These are phyloP conservation scores for Vitis hybrid DNA, from an alignment of 177 flowering plant genomes.

Conservation along the genomic window DNA sequence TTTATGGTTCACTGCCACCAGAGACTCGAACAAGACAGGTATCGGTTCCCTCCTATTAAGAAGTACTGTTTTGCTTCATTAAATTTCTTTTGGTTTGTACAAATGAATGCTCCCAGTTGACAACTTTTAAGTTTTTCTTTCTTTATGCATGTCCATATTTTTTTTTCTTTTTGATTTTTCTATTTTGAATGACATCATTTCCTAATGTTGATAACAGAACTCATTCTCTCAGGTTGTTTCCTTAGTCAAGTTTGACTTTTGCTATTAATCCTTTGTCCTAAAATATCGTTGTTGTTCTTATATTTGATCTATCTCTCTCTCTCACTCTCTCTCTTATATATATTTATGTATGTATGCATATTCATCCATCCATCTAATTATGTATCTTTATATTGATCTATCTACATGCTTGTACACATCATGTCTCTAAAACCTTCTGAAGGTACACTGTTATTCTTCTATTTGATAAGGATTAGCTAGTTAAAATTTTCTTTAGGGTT, in stretches of 20 bases:
- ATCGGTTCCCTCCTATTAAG: conserved; percentile 15
- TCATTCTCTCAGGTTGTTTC: too few relatives aligned
- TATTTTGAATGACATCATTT: not conserved
- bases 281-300: too few relatives aligned
- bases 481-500: conserved; percentile 41
- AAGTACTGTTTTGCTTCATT: not conserved
- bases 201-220: too few relatives aligned
- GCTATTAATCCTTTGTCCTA: too few relatives aligned
- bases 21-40: conserved; percentile 97
- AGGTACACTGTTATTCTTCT: not conserved
- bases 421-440: not conserved
- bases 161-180: not conserved
- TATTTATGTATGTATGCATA: too few relatives aligned
- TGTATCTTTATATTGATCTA: not conserved
- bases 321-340: too few relatives aligned
- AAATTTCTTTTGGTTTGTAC: not conserved
- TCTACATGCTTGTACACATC: not conserved
- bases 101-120: not conserved
- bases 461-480: conserved; percentile 8
- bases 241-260: too few relatives aligned
- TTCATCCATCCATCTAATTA: not conserved
- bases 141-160: not conserved
- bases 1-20: conserved; percentile 98
- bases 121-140: not conserved
- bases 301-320: too few relatives aligned